Evolutionary conservation across 805 yeast species (phyloP), one percentile per base, ranked within the genome.

Genomic region (Candida orba): DNA sequence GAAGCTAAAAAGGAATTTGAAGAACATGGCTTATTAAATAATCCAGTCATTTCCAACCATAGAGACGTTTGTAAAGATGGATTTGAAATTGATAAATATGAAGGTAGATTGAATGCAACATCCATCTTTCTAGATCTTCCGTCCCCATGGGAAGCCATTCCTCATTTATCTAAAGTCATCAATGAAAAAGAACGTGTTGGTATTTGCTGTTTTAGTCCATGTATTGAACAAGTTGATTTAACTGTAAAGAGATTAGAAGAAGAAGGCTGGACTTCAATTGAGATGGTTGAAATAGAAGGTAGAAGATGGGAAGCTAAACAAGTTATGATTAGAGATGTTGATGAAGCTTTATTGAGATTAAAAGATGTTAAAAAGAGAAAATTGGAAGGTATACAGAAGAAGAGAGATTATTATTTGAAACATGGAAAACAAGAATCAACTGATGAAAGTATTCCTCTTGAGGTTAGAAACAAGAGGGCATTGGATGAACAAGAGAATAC

Each of bases 111-210:
- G n/a, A 64, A 73, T 34, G 95, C 89, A 0, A 81, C 81, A 44
- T 80, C 82, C 3, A 77, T 93, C 0, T 93, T 93, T 57, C 71
- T 93, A 49, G 99, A 93, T 60, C 72, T 93, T 39, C 99, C 99
- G 4, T 81, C 96, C 6, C 99, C 99, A 8, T 91, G 98, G 97
- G 79, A 79, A 32, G 99, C 99, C 6, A 84, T 93, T 42, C 87
- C 88, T 7, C 82, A 84, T 62, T 65, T 91, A 37, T 34, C 50
- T 1, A 52, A 57, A 29, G 95, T 84, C 1, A 72, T 85, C 14
- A 66, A 84, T 8, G 61, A 66, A 8, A 65, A 65, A 17, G 68
- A 71, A 43, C 69, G 71, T 24, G 85, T 79, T 20, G 79, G 84
- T 3, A 73, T 93, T 42, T 93, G 99, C 65, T 93, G 99, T 64